Evolutionary conservation across 2,329 filamentous ascomycete genomes (phyloP).

Genomic region (Biscogniauxia sp.): DNA sequence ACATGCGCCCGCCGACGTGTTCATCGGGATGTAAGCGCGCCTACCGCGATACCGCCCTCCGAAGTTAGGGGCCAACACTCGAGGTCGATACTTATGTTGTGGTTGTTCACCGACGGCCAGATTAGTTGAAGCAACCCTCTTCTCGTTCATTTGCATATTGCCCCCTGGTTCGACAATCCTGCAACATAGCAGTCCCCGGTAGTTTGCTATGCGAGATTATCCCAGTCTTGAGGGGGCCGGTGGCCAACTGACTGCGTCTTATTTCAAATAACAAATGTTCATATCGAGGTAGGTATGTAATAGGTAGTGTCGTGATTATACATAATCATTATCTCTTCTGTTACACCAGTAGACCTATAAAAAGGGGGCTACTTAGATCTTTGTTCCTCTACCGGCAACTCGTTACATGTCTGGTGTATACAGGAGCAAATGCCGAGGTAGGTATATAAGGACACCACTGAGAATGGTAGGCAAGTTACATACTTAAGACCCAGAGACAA

Average conservation of each 20-base stretch:
- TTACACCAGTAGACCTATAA: too few species aligned
- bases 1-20: neutral
- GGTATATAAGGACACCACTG: too few species aligned
- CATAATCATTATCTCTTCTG: too few species aligned
- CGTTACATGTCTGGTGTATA: too few species aligned
- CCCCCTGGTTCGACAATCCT: neutral
- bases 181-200: neutral
- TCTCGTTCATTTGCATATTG: neutral
- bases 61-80: neutral
- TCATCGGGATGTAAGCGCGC: neutral
- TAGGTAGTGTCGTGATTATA: too few species aligned
- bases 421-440: too few species aligned
- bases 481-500: too few species aligned
- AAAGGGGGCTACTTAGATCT: too few species aligned
- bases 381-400: too few species aligned
- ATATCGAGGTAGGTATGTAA: too few species aligned
- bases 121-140: neutral
- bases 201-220: neutral
- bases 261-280: neutral
- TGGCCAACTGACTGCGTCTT: neutral
- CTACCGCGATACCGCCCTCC: neutral
- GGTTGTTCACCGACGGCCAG: neutral
- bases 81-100: too few species aligned
- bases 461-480: too few species aligned
- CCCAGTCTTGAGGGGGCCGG: neutral